phyloP scores from a whole-genome alignment of 2,329 filamentous ascomycete species.

The Aspergillus phoenicis region DNA sequence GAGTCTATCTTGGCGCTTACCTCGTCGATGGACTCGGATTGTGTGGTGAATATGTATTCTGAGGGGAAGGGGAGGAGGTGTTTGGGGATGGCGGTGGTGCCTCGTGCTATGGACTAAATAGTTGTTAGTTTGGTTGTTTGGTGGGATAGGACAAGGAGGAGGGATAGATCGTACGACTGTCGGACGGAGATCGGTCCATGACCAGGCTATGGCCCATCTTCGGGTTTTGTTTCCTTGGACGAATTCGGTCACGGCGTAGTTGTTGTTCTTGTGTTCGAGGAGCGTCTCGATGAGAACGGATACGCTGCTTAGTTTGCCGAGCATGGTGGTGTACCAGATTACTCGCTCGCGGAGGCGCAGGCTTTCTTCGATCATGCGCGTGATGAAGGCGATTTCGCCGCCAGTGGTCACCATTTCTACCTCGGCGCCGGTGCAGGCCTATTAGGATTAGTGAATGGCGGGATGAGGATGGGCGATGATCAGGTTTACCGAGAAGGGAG shows the following conservation, averaged over 20 bases:
- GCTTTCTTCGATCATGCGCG: slow-evolving; percentile 71
- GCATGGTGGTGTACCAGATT: slow-evolving; percentile 88
- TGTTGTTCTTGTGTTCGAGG: slow-evolving; percentile 62
- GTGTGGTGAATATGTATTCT: slow-evolving; percentile 48
- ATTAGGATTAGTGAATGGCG: slow-evolving; percentile 9
- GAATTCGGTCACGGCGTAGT: slow-evolving; percentile 82
- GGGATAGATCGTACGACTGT: slow-evolving; percentile 44
- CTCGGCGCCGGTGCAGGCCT: slow-evolving; percentile 69
- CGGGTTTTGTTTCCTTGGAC: slow-evolving; percentile 76
- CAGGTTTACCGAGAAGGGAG: slow-evolving; percentile 66
- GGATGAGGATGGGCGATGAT: no score
- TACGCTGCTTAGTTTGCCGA: slow-evolving; percentile 77
- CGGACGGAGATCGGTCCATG: slow-evolving; percentile 70
- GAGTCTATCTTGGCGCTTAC: slow-evolving; percentile 46
- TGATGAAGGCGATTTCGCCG: slow-evolving; percentile 76
- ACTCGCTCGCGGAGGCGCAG: slow-evolving; percentile 61
- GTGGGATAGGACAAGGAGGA: background rate
- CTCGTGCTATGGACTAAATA: slow-evolving; percentile 37
- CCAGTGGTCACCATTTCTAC: slow-evolving; percentile 84
- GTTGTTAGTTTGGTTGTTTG: background rate
- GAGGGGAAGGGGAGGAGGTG: slow-evolving; percentile 57
- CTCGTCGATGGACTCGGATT: slow-evolving; percentile 30
- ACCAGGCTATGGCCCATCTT: slow-evolving; percentile 89
- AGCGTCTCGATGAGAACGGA: slow-evolving; percentile 63
- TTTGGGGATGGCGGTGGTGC: slow-evolving; percentile 51